Conservation (phyloP, 768 basidiomycete species). For the Rhodotorula graminis region DNA sequence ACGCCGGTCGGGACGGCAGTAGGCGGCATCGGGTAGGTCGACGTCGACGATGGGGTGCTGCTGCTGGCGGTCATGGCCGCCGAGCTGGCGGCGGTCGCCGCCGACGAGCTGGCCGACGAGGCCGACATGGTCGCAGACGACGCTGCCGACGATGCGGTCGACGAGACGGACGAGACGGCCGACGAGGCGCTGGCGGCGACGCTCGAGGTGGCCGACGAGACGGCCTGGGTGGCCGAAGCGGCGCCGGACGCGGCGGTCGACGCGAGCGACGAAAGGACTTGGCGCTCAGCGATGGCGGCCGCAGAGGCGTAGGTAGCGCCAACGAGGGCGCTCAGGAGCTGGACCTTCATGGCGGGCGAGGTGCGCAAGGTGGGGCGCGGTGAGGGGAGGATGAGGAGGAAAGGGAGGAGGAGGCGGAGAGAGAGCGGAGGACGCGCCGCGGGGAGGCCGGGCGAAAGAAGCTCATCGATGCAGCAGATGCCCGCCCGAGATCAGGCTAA, state of each 20-base stretch:
- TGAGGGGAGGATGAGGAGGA: too few relatives aligned
- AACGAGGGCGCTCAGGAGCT: neutral
- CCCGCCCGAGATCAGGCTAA: too few relatives aligned
- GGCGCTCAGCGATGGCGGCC: neutral
- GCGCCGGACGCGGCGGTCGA: neutral
- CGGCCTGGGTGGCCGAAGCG: too few relatives aligned
- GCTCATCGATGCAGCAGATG: too few relatives aligned
- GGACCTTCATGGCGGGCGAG: neutral
- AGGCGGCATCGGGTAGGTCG: neutral
- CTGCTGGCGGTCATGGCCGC: neutral
- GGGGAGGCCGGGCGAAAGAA: too few relatives aligned
- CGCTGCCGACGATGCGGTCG: too few relatives aligned
- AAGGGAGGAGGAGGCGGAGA: too few relatives aligned
- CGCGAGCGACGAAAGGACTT: neutral
- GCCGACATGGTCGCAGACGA: too few relatives aligned
- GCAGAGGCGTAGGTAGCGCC: neutral
- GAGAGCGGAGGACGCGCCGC: too few relatives aligned
- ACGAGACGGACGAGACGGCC: neutral
- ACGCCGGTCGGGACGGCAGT: constrained; percentile 23
- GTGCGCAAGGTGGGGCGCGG: too few relatives aligned
- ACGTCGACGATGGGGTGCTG: neutral
- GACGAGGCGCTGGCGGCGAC: neutral
- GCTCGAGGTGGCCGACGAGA: neutral
- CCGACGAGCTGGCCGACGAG: neutral
- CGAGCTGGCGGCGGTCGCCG: neutral